Evolutionary conservation across 2,329 filamentous ascomycete genomes (phyloP).

Genomic region (Thelonectria olida): DNA sequence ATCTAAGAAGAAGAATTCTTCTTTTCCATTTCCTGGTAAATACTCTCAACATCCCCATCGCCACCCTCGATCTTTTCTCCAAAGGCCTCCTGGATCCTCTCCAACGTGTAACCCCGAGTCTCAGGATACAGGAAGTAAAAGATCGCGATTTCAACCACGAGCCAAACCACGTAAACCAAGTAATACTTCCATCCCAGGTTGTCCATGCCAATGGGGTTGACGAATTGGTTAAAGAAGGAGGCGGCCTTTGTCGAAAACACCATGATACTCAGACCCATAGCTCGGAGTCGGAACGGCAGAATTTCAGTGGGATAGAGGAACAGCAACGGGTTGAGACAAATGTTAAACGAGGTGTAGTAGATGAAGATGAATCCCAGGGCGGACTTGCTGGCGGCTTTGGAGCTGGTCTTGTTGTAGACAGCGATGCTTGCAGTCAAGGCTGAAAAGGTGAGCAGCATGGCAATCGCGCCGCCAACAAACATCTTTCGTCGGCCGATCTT

Average conservation of each 20-base stretch:
- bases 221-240: conserved; percentile 29
- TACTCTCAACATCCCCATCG: not conserved
- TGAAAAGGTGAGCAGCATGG: conserved; percentile 26
- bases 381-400: conserved; percentile 24
- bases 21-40: conserved; percentile 13
- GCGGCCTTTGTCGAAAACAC: conserved; percentile 26
- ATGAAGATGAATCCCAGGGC: conserved; percentile 29
- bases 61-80: conserved; percentile 14
- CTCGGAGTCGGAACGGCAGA: conserved; percentile 26
- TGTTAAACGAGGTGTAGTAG: conserved; percentile 26
- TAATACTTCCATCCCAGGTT: conserved; percentile 31
- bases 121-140: conserved; percentile 55
- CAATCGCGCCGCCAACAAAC: conserved; percentile 25
- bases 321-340: conserved; percentile 24
- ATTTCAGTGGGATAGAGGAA: conserved; percentile 26
- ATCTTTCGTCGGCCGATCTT: conserved; percentile 24
- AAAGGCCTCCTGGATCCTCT: conserved; percentile 27
- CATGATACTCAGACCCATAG: conserved; percentile 24
- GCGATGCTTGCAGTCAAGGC: conserved; percentile 25
- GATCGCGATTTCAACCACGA: conserved; percentile 32
- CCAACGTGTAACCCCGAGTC: conserved; percentile 50
- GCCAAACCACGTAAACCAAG: conserved; percentile 36
- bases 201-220: conserved; percentile 40
- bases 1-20: not conserved
- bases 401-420: conserved; percentile 22